Evolutionary conservation across 2,329 filamentous ascomycete species (phyloP).

Genomic region (Blastomyces gilchristii): DNA sequence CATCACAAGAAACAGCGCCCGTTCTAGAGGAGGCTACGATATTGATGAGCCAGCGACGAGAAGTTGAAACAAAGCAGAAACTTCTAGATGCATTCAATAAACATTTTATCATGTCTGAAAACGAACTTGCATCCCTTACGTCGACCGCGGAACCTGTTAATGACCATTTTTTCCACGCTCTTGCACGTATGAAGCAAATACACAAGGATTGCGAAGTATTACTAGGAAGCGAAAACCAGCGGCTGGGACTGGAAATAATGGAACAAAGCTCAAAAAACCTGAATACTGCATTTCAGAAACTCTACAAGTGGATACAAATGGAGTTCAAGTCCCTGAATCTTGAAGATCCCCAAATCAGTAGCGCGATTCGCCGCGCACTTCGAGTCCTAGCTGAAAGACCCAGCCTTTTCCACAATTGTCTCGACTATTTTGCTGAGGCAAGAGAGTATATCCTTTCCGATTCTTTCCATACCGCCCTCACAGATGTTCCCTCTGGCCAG

Average conservation of each 20-base stretch:
- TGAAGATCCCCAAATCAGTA: constrained; percentile 86
- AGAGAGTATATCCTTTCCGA: constrained; percentile 79
- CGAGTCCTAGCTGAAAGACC: constrained; percentile 82
- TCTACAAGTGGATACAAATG: constrained; percentile 89
- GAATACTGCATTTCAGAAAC: constrained; percentile 84
- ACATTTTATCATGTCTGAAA: constrained; percentile 76
- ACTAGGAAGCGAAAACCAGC: constrained; percentile 81
- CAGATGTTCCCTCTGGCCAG: constrained; percentile 54
- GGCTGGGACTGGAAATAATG: constrained; percentile 79
- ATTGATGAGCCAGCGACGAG: constrained; percentile 60
- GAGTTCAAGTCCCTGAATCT: constrained; percentile 88
- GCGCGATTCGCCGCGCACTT: constrained; percentile 70
- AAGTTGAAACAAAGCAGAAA: constrained; percentile 69
- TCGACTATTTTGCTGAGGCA: constrained; percentile 87
- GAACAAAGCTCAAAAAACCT: constrained; percentile 80
- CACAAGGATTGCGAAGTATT: constrained; percentile 80
- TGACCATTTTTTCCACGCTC: constrained; percentile 67
- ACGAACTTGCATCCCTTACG: constrained; percentile 65
- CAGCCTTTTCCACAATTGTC: constrained; percentile 80
- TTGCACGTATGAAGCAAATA: constrained; percentile 75
- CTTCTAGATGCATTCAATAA: constrained; percentile 65
- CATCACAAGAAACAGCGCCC: constrained; percentile 62
- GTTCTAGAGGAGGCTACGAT: constrained; percentile 66
- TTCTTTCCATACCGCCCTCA: constrained; percentile 78
- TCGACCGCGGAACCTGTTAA: constrained; percentile 73